Conservation (phyloP, 495 filamentous ascomycete genomes). For the Xylaria bambusicola region DNA sequence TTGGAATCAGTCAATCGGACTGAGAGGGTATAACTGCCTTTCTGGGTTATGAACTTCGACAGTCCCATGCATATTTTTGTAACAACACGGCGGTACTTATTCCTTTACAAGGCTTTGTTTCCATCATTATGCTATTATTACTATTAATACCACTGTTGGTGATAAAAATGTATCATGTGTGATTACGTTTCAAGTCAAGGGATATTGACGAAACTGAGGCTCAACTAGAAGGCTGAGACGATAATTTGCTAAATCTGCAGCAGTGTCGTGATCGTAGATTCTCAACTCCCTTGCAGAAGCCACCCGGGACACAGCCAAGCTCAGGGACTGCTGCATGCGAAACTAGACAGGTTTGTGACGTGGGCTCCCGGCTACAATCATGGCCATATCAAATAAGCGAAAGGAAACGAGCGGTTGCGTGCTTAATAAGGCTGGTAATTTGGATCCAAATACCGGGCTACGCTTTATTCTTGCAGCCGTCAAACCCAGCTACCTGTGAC, state of each 20-base stretch:
- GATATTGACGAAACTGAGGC: background rate
- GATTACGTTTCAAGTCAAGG: background rate
- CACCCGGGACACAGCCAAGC: background rate
- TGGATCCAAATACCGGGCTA: constrained; percentile 7
- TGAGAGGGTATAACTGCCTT: constrained; percentile 12
- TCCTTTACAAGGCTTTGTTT: no score
- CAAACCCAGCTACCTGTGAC: background rate
- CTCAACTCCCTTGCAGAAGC: background rate
- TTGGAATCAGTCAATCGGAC: constrained; percentile 12
- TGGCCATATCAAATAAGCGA: background rate
- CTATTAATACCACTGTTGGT: no score
- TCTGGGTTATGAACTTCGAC: background rate
- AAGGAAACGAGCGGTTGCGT: constrained; percentile 10
- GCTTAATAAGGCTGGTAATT: constrained; percentile 12
- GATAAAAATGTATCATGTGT: background rate
- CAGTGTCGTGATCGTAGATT: constrained; percentile 3
- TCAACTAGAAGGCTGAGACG: constrained; percentile 8
- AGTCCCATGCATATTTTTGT: background rate
- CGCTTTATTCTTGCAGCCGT: background rate
- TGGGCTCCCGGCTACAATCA: constrained; percentile 7
- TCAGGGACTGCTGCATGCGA: constrained; percentile 1
- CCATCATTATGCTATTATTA: no score
- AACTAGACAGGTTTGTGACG: constrained; percentile 9
- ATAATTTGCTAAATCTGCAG: background rate
- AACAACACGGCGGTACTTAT: no score